These are phyloP conservation scores for Neoscytalidium dimidiatum DNA, from an alignment of 2,329 filamentous ascomycete species.

Conservation along the genomic window DNA sequence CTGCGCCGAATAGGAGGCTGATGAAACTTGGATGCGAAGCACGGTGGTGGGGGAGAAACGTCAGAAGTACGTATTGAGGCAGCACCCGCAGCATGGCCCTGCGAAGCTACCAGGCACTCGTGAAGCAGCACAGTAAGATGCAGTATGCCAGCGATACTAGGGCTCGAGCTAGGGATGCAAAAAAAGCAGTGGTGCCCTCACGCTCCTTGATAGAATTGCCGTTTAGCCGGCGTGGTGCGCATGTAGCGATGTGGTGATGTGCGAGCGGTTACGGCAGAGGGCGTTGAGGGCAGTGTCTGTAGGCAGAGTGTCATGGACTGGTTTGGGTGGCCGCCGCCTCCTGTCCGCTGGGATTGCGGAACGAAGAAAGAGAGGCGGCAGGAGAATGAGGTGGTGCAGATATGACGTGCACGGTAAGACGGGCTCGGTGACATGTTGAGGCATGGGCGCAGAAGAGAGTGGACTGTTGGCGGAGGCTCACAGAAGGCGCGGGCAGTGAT, in stretches of 20 bases:
- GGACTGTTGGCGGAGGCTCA: not conserved
- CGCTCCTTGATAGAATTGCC: not conserved
- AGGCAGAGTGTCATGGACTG: not conserved
- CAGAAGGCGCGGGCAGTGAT: not conserved
- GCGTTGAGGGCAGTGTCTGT: not conserved
- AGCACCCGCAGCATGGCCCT: not conserved
- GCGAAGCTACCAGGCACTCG: not conserved
- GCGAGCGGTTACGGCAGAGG: not conserved
- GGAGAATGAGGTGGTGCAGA: not conserved
- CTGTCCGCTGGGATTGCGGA: not conserved
- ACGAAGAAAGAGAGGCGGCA: not conserved
- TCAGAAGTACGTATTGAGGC: not conserved
- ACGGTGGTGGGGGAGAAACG: not conserved
- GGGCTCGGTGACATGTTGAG: not conserved
- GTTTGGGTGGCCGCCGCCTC: not conserved
- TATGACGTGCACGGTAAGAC: slow-evolving; percentile 14
- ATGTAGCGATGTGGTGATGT: not conserved
- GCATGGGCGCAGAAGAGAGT: not conserved
- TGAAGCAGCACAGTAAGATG: not conserved
- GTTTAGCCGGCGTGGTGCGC: not conserved
- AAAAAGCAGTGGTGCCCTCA: not conserved
- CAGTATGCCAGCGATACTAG: not conserved
- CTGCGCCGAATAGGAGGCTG: not conserved
- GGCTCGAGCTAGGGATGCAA: not conserved
- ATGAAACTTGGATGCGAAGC: not conserved